Conservation (phyloP, 495 filamentous ascomycete species). For the Bombardia bombarda region DNA sequence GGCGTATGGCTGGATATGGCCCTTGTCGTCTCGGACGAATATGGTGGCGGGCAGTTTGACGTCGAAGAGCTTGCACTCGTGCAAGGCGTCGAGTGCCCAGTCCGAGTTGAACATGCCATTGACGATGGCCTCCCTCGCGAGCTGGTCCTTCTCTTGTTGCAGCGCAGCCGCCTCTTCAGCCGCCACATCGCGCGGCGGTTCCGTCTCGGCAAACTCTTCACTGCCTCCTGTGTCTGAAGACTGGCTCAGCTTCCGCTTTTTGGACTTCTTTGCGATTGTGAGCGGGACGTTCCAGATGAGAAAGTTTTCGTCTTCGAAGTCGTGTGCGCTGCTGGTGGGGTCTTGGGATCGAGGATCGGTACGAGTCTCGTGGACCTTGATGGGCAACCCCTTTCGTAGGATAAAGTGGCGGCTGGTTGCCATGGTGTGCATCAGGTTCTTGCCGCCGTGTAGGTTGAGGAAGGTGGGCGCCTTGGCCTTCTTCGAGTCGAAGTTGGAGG, state of each 20-base stretch:
- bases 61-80: conserved; percentile 53
- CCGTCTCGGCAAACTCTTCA: conserved; percentile 40
- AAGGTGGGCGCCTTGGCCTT: conserved; percentile 3
- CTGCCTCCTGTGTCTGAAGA: conserved; percentile 43
- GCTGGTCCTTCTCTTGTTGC: conserved; percentile 17
- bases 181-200: not conserved
- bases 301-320: conserved; percentile 67
- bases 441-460: conserved; percentile 67
- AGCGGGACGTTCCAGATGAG: conserved; percentile 75
- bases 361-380: conserved; percentile 57
- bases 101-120: conserved; percentile 73
- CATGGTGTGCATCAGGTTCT: conserved; percentile 69
- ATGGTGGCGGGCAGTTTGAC: conserved; percentile 61
- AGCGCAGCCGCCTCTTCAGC: conserved; percentile 3
- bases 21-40: conserved; percentile 57
- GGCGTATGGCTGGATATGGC: conserved; percentile 57
- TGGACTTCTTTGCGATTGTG: not conserved
- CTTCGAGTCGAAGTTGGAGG: conserved; percentile 17
- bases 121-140: conserved; percentile 53
- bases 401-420: conserved; percentile 81
- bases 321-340: conserved; percentile 34
- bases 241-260: conserved; percentile 13
- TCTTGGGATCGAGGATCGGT: conserved; percentile 23
- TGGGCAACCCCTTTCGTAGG: conserved; percentile 73
- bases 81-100: conserved; percentile 63